These are phyloP conservation scores for Pseudopediastrum boryanum DNA, from an alignment of 139 green algal species.

Conservation along the genomic window DNA sequence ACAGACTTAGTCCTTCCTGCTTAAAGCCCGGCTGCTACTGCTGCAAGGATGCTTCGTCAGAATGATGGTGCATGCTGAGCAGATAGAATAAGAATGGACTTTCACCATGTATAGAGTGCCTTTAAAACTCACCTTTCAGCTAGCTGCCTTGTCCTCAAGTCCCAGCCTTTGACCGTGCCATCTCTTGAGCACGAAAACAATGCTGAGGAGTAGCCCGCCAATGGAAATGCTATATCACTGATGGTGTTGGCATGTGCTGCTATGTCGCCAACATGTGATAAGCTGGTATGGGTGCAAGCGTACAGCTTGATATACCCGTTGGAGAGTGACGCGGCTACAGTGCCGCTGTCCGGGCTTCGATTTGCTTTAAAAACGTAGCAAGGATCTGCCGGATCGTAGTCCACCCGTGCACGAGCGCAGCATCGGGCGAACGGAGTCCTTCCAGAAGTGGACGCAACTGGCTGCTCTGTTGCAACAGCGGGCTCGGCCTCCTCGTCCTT, in stretches of 20 bases:
- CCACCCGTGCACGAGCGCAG: constrained; percentile 40
- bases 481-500: constrained; percentile 17
- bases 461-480: background rate
- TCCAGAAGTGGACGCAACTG: background rate
- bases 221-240: constrained; percentile 50
- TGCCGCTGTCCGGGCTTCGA: constrained; percentile 3
- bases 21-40: too few relatives aligned
- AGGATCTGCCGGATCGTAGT: constrained; percentile 60
- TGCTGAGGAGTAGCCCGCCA: constrained; percentile 39
- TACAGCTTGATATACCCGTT: constrained; percentile 69
- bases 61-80: too few relatives aligned
- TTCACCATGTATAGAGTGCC: too few relatives aligned
- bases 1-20: too few relatives aligned
- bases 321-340: constrained; percentile 58
- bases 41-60: too few relatives aligned
- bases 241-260: constrained; percentile 54
- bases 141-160: constrained; percentile 53
- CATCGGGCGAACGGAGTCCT: constrained; percentile 20
- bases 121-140: constrained; percentile 37
- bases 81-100: too few relatives aligned
- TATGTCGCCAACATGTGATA: constrained; percentile 60
- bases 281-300: constrained; percentile 23
- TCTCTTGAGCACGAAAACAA: constrained; percentile 66
- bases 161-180: constrained; percentile 69
- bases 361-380: constrained; percentile 72